Conservation (phyloP, 2,329 filamentous ascomycete species). For the Hypomyces rosellus region DNA sequence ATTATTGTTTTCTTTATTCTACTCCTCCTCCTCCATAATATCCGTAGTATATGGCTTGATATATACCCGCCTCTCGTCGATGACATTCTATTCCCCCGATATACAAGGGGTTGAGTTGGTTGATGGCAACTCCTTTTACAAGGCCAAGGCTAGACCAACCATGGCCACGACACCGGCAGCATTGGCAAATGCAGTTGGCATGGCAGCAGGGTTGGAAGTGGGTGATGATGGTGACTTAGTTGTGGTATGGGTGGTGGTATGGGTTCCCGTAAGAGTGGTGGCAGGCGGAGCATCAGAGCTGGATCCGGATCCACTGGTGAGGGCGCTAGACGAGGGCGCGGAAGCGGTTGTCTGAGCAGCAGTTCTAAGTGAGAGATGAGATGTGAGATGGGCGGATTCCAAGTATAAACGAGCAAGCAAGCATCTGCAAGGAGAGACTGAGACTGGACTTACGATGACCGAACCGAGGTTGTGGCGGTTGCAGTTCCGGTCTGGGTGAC, state of each 20-base stretch:
- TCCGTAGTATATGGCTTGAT: no score
- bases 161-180: slow-evolving; percentile 17
- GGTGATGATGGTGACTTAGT: not conserved
- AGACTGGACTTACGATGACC: not conserved
- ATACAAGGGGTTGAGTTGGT: no score
- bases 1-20: not conserved
- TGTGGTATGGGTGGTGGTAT: not conserved
- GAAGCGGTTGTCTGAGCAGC: not conserved
- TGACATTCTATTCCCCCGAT: no score
- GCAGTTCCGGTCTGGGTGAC: not conserved
- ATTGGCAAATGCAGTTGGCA: slow-evolving; percentile 16
- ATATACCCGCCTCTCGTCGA: no score
- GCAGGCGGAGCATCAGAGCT: not conserved
- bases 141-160: slow-evolving; percentile 15
- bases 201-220: slow-evolving; percentile 18
- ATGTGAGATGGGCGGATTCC: not conserved
- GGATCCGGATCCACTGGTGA: no score
- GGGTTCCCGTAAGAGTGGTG: slow-evolving; percentile 3
- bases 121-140: slow-evolving; percentile 3
- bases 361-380: not conserved
- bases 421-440: not conserved
- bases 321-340: not conserved
- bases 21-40: no score
- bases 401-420: not conserved
- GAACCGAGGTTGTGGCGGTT: not conserved